These are phyloP conservation scores for Aspergillaceae sp. DNA, from an alignment of 2,329 filamentous ascomycete species.

Conservation along the genomic window DNA sequence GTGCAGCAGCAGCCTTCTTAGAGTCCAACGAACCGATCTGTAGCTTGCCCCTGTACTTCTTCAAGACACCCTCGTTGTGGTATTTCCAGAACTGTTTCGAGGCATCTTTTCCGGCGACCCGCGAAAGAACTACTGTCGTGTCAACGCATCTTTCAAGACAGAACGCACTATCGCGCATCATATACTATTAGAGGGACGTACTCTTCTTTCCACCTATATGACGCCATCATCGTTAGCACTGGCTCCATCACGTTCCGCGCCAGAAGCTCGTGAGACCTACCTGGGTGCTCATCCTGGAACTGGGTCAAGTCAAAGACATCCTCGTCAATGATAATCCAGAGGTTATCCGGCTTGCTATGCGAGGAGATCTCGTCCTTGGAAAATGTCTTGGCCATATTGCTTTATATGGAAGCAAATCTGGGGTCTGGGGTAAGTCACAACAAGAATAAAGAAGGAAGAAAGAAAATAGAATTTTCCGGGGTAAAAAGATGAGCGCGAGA, in stretches of 20 bases:
- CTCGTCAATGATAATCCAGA: constrained; percentile 87
- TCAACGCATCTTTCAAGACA: neutral
- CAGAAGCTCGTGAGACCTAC: constrained; percentile 18
- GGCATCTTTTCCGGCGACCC: constrained; percentile 58
- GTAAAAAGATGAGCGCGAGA: neutral
- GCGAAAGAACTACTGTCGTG: constrained; percentile 47
- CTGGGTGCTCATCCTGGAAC: constrained; percentile 74
- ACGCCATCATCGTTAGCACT: constrained; percentile 7
- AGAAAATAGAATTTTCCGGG: constrained; percentile 2
- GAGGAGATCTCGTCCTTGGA: constrained; percentile 75
- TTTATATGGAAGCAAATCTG: neutral
- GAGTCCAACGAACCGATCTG: constrained; percentile 69
- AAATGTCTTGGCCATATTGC: constrained; percentile 78
- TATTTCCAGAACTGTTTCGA: constrained; percentile 63
- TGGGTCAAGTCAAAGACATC: constrained; percentile 94
- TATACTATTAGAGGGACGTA: constrained; percentile 27
- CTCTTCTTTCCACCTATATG: constrained; percentile 60
- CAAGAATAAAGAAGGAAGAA: neutral
- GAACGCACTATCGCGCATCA: neutral
- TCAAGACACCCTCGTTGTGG: constrained; percentile 52
- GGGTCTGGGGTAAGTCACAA: constrained; percentile 4
- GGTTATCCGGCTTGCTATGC: constrained; percentile 77
- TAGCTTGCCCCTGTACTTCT: constrained; percentile 54
- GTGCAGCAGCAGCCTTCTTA: constrained; percentile 56
- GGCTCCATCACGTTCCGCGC: neutral